Conservation (phyloP, 177 flowering plant species). For the Vitis hybrid region DNA sequence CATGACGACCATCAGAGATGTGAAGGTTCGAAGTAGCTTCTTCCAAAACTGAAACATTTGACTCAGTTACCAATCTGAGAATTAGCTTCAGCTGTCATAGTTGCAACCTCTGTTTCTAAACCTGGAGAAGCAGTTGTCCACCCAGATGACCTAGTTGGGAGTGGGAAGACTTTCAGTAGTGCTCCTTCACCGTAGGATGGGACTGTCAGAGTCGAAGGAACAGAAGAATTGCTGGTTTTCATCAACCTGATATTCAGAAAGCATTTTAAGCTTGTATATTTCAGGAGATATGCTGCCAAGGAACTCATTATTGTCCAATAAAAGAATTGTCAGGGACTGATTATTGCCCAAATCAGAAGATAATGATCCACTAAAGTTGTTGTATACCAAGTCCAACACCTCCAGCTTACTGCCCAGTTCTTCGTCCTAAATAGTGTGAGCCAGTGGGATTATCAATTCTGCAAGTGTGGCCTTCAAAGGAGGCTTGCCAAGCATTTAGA, state of each 20-base stretch:
- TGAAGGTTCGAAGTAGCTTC: too few relatives aligned
- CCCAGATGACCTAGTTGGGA: background rate
- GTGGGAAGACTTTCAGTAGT: conserved; percentile 25
- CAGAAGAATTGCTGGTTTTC: conserved; percentile 27
- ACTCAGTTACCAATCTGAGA: too few relatives aligned
- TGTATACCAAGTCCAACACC: conserved; percentile 61
- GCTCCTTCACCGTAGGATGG: conserved; percentile 14
- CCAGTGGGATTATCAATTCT: conserved; percentile 39
- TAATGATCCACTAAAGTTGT: conserved; percentile 60
- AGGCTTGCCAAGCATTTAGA: conserved; percentile 36
- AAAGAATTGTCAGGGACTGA: conserved; percentile 36
- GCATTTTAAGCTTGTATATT: conserved; percentile 25
- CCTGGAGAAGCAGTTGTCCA: too few relatives aligned
- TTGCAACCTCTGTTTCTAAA: too few relatives aligned
- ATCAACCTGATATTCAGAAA: conserved; percentile 44
- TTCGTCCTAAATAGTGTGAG: too few relatives aligned
- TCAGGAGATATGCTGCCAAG: conserved; percentile 34
- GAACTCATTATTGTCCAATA: conserved; percentile 48
- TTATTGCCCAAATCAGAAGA: conserved; percentile 48
- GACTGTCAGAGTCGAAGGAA: conserved; percentile 15
- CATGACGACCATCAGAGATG: too few relatives aligned
- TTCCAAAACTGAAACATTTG: too few relatives aligned
- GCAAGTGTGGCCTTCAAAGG: conserved; percentile 24
- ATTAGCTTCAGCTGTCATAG: too few relatives aligned
- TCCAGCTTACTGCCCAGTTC: conserved; percentile 28